These are phyloP conservation scores for Suillus decipiens DNA, from an alignment of 768 basidiomycete species.

Conservation along the genomic window DNA sequence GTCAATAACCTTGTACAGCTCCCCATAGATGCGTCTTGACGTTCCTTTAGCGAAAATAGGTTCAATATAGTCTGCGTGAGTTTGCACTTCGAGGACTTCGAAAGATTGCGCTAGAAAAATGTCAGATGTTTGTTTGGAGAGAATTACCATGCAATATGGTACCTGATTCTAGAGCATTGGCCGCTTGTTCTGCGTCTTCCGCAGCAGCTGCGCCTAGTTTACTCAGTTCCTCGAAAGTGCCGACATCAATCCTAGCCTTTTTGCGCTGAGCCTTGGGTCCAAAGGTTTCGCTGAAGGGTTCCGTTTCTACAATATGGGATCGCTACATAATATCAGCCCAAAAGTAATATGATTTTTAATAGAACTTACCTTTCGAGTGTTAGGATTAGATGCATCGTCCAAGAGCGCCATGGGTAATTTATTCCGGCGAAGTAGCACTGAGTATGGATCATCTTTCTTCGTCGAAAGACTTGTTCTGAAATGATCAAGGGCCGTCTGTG, in stretches of 20 bases:
- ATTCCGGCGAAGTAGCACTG: slow-evolving; percentile 89
- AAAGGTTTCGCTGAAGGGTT: slow-evolving; percentile 93
- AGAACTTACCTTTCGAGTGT: slow-evolving; percentile 65
- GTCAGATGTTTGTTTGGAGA: neutral
- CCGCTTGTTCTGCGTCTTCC: slow-evolving; percentile 52
- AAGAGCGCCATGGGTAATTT: slow-evolving; percentile 97
- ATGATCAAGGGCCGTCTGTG: slow-evolving; percentile 93
- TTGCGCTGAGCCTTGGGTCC: slow-evolving; percentile 96
- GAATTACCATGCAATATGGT: slow-evolving; percentile 30
- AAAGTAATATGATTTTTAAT: neutral
- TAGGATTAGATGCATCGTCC: slow-evolving; percentile 85
- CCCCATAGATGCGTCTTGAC: slow-evolving; percentile 93
- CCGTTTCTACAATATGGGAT: slow-evolving; percentile 93
- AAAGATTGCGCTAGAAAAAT: neutral
- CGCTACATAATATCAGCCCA: slow-evolving; percentile 46
- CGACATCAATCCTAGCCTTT: slow-evolving; percentile 82
- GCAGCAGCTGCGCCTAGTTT: slow-evolving; percentile 58
- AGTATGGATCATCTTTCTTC: slow-evolving; percentile 93
- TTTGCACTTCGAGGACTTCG: slow-evolving; percentile 33
- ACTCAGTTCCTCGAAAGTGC: slow-evolving; percentile 88
- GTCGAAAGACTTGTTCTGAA: slow-evolving; percentile 86
- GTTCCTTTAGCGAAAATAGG: slow-evolving; percentile 96
- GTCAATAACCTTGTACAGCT: slow-evolving; percentile 98
- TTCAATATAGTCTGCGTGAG: slow-evolving; percentile 80
- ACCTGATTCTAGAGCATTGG: slow-evolving; percentile 38